These are phyloP conservation scores for Trametes polyzona DNA, from an alignment of 1,284 basidiomycete species.

Conservation along the genomic window DNA sequence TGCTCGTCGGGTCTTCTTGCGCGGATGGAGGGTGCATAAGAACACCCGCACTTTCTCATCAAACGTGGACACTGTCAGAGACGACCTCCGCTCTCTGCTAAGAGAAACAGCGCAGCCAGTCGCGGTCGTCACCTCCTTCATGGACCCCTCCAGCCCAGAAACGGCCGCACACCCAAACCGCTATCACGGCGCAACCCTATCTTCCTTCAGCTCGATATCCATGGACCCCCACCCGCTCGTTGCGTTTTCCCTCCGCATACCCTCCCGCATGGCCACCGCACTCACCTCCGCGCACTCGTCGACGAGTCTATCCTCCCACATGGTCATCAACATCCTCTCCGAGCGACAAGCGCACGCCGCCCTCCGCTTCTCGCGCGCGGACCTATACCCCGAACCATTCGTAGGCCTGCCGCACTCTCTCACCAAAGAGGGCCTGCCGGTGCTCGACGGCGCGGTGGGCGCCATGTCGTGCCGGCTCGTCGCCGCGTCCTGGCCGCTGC, in stretches of 20 bases:
- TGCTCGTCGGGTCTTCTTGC: background rate
- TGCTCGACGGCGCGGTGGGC: constrained; percentile 59
- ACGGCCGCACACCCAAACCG: constrained; percentile 5
- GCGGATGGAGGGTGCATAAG: background rate
- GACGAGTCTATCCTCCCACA: constrained; percentile 41
- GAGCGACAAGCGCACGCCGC: constrained; percentile 60
- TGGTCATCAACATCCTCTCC: constrained; percentile 74
- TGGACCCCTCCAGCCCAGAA: constrained; percentile 28
- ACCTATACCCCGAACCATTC: constrained; percentile 65
- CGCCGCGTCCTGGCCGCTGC: constrained; percentile 40
- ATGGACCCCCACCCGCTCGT: constrained; percentile 87
- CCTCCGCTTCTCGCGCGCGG: constrained; percentile 63
- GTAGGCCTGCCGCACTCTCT: constrained; percentile 43
- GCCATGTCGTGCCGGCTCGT: constrained; percentile 53
- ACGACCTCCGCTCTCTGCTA: constrained; percentile 39
- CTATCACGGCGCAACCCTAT: constrained; percentile 88
- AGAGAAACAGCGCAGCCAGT: constrained; percentile 48
- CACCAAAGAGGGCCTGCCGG: constrained; percentile 57
- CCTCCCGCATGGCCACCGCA: constrained; percentile 80
- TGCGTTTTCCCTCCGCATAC: constrained; percentile 86
- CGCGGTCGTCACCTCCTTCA: constrained; percentile 44
- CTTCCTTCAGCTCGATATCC: constrained; percentile 90
- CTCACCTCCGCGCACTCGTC: constrained; percentile 43
- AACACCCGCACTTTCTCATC: background rate
- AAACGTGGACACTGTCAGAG: constrained; percentile 23